Conservation (phyloP, 768 basidiomycete genomes). For the Rossbeevera mucosa region DNA sequence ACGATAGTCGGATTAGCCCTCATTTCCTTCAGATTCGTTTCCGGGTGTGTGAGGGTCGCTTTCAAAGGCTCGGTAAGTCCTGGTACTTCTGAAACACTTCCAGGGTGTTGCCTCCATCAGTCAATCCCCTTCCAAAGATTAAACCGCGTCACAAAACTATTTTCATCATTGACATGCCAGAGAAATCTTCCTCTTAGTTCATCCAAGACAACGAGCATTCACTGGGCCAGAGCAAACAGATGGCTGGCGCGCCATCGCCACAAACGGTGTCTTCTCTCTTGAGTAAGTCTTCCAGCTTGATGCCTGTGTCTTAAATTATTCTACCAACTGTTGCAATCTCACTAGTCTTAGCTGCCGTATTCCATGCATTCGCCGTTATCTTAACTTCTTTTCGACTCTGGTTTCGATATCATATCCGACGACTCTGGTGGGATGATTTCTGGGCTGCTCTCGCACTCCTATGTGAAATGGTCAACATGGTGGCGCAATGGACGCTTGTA, state of each 20-base stretch:
- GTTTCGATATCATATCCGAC: slow-evolving; percentile 19
- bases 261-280: slow-evolving; percentile 13
- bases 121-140: not conserved
- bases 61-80: not conserved
- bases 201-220: not conserved
- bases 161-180: not conserved
- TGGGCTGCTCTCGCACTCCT: slow-evolving; percentile 19
- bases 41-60: not conserved
- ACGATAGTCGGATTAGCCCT: not conserved
- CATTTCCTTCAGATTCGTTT: not conserved
- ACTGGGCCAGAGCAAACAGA: not conserved
- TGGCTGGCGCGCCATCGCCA: slow-evolving; percentile 10
- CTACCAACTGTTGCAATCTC: not conserved
- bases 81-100: not conserved
- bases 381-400: slow-evolving; percentile 26
- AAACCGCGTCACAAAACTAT: not conserved
- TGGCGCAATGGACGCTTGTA: slow-evolving; percentile 10
- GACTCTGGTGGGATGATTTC: slow-evolving; percentile 30
- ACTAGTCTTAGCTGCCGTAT: slow-evolving; percentile 17
- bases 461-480: slow-evolving; percentile 9
- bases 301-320: not conserved
- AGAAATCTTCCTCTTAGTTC: not conserved
- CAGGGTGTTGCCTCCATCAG: slow-evolving; percentile 1
- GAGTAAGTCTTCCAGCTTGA: slow-evolving; percentile 9
- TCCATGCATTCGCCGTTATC: slow-evolving; percentile 17